These are phyloP conservation scores for Aureobasidium namibiae DNA, from an alignment of 2,329 filamentous ascomycete genomes.

Conservation along the genomic window DNA sequence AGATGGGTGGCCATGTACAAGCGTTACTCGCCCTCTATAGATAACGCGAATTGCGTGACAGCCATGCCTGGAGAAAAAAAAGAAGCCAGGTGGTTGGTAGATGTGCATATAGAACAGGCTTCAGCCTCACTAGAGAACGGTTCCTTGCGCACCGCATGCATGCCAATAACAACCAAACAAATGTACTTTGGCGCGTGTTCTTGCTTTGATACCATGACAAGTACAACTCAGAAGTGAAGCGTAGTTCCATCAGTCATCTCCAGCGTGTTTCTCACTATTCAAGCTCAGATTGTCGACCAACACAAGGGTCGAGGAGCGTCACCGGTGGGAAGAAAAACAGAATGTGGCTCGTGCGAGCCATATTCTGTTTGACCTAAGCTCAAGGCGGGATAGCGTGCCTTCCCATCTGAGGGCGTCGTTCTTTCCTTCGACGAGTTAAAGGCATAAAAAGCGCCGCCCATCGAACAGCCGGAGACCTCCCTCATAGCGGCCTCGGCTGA, in stretches of 20 bases:
- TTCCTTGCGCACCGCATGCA: background rate
- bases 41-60: background rate
- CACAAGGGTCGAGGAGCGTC: background rate
- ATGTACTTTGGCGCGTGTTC: background rate
- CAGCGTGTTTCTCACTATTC: background rate
- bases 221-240: background rate
- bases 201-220: background rate
- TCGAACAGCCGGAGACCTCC: slow-evolving; percentile 10
- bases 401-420: slow-evolving; percentile 5
- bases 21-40: background rate
- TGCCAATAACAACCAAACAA: background rate
- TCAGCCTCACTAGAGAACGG: background rate
- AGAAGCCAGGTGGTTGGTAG: slow-evolving; percentile 13
- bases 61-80: background rate
- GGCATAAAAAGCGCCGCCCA: slow-evolving; percentile 11
- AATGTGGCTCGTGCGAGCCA: background rate
- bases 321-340: background rate
- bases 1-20: background rate
- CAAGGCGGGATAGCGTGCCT: background rate
- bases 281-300: background rate
- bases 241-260: background rate
- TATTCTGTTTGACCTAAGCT: background rate
- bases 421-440: slow-evolving; percentile 11
- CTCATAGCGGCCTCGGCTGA: slow-evolving; percentile 11
- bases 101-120: background rate